These are phyloP conservation scores for Cyclotella sp. DNA, from an alignment of 108 stramenopile genomes.

Conservation along the genomic window DNA sequence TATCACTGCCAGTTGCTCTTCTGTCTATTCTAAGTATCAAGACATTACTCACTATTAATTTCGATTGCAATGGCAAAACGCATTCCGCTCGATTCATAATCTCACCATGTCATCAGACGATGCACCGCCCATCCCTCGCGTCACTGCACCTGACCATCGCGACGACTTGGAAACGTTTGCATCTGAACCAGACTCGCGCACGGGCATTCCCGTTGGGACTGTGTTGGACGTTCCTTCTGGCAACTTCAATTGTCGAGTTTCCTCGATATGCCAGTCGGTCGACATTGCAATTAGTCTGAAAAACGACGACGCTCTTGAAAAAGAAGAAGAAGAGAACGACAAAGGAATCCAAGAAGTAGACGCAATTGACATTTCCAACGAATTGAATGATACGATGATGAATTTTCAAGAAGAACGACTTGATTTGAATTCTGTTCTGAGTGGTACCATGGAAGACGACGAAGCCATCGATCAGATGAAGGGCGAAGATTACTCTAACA, in stretches of 20 bases:
- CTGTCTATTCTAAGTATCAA: too few relatives aligned
- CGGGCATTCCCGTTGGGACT: conserved; percentile 1
- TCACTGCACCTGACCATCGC: neutral
- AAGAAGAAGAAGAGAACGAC: neutral
- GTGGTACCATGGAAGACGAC: conserved; percentile 10
- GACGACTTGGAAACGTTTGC: conserved; percentile 16
- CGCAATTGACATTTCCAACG: neutral
- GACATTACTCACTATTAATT: too few relatives aligned
- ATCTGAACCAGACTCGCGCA: neutral
- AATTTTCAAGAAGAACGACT: conserved; percentile 6
- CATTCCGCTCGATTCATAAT: neutral
- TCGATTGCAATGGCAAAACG: too few relatives aligned
- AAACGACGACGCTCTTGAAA: neutral
- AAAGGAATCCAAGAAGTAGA: neutral
- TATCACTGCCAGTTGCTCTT: too few relatives aligned
- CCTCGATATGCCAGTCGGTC: conserved; percentile 14
- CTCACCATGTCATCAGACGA: conserved; percentile 1
- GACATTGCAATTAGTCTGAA: neutral
- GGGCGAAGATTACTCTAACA: neutral
- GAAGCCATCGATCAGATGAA: neutral
- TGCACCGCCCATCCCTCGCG: neutral
- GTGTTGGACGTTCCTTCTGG: neutral
- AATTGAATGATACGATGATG: conserved; percentile 10
- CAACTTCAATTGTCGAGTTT: neutral
- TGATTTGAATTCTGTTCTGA: conserved; percentile 13